A percentile compares a stretch with the other conserved stretches of the same genome.
Evolutionary conservation across 257 asterid genomes (phyloP).

Genomic region (Solanum chilense): DNA sequence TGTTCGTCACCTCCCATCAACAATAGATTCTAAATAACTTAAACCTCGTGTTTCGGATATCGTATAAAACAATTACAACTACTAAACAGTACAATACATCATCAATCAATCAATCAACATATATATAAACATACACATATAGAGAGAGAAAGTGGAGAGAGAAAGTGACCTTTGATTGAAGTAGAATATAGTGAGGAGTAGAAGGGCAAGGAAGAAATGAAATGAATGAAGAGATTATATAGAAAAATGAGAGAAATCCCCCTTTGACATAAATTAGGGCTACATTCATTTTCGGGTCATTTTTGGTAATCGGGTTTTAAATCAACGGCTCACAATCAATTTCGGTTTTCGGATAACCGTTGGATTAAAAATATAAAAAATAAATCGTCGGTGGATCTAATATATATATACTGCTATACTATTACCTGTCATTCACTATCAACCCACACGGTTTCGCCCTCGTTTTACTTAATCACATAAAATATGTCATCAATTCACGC

Average conservation of each 20-base stretch:
- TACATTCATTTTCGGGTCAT: neutral
- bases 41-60: neutral
- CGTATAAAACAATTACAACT: neutral
- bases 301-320: neutral
- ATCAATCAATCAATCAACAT: neutral
- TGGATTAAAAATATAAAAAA: neutral
- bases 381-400: neutral
- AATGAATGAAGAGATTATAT: neutral
- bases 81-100: neutral
- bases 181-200: neutral
- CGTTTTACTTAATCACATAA: neutral
- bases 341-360: neutral
- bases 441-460: neutral
- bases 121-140: neutral
- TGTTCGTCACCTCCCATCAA: neutral
- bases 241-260: neutral
- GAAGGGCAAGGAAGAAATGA: neutral
- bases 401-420: neutral
- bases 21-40: neutral
- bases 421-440: neutral
- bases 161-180: neutral
- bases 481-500: too few species aligned
- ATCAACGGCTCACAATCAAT: neutral
- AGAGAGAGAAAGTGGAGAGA: neutral
- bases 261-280: neutral